phyloP scores from a whole-genome alignment of 78 protist genomes.

The Dictyostelium capitatum region DNA sequence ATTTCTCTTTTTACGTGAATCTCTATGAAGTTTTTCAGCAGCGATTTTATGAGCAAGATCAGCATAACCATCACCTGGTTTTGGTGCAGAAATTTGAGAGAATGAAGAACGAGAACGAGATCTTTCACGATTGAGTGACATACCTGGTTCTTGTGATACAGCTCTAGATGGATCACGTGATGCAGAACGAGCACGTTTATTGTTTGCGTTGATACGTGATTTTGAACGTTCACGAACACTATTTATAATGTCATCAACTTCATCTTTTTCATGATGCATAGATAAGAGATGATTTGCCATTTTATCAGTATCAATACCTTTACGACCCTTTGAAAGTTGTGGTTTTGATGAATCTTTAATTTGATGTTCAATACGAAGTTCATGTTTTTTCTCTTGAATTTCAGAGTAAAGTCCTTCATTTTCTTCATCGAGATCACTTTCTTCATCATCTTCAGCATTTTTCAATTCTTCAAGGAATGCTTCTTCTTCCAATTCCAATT shows the following conservation, averaged over 20 bases:
- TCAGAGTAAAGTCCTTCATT: background rate
- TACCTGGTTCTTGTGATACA: conserved; percentile 7
- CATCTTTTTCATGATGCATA: conserved; percentile 40
- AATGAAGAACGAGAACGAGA: conserved; percentile 37
- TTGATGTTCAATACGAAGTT: conserved; percentile 2
- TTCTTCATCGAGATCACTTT: conserved; percentile 49
- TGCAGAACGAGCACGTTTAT: conserved; percentile 53
- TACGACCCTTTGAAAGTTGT: background rate
- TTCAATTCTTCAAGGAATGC: conserved; percentile 38
- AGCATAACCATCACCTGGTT: conserved; percentile 56
- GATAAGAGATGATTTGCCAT: conserved; percentile 4
- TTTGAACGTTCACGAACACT: conserved; percentile 7
- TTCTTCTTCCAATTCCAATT: conserved; percentile 95
- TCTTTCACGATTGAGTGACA: conserved; percentile 53
- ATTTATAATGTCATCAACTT: conserved; percentile 30
- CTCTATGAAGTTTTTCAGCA: conserved; percentile 34
- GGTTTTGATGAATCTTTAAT: conserved; percentile 39
- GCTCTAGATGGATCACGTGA: conserved; percentile 1
- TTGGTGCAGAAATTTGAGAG: conserved; percentile 48
- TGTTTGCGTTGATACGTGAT: conserved; percentile 28
- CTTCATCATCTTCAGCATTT: conserved; percentile 7
- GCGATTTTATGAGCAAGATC: conserved; percentile 1
- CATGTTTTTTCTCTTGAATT: conserved; percentile 24
- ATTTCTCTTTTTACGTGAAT: conserved; percentile 53
- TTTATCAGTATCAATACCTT: background rate